Evolutionary conservation across 495 filamentous ascomycete genomes (phyloP), one percentile per base, ranked within the genome.

Genomic region (Penicillium tannophilum): DNA sequence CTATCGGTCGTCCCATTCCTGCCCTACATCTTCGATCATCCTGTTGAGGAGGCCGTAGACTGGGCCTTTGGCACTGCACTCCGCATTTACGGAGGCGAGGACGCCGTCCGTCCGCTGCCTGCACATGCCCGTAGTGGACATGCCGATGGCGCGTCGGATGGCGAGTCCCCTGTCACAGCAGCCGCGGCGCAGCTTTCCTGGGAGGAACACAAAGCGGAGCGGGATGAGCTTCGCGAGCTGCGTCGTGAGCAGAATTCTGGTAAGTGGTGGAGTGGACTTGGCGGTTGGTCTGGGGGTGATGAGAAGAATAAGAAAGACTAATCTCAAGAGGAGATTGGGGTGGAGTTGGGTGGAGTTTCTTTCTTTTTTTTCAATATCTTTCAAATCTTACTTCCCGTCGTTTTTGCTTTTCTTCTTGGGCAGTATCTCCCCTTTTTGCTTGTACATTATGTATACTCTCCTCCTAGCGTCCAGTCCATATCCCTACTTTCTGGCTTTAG

Each of bases 11-110:
- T 98, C 23, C 94, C 94, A 8, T 89, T 91, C 72, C 75, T 98
- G 46, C 94, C 94, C 0, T 92, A 81, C 55, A 68, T 97, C 42
- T 98, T 98, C 69, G 94, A 98, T 65, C 83, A 97, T 67, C 93
- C 94, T 10, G 90, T 98, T 24, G 94, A 97, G 72, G 79, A 90
- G 55, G 91, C 88, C 0, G 88, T 96, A 3, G 93, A 97, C 64
- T 96, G 89, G 90, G 68, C 78, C 9, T 97, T 98, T 78, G 88
- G 94, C 53, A 89, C 86, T 61, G 89, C 80, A 0, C 89, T 95
- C 59, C 81, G 86, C 63, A 63, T 79, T 3, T 81, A 89, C 61
- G 90, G 87, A 6, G 91, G 92, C 1, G 82, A 86, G 53, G 72
- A 78, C 41, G 80, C 79, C n/a, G 76, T 83, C 8, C 65, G 65